Evolutionary conservation across 768 basidiomycete genomes (phyloP).

Genomic region (Podaxis sp.): DNA sequence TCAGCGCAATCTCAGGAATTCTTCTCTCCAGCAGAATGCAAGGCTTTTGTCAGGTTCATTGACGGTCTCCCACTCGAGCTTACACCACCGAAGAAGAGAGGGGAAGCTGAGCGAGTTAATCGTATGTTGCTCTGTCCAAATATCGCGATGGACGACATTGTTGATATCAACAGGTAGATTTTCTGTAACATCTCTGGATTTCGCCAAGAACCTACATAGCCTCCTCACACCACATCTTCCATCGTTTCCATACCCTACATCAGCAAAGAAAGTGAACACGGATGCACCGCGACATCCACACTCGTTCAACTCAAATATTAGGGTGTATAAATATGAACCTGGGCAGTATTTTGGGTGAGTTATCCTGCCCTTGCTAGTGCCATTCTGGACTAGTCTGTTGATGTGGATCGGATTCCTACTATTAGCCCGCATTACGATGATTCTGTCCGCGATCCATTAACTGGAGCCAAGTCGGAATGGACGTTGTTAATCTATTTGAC

Average conservation of each 20-base stretch:
- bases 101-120: constrained; percentile 72
- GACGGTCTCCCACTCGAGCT: constrained; percentile 60
- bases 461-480: constrained; percentile 73
- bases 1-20: constrained; percentile 40
- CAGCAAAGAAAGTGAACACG: constrained; percentile 26
- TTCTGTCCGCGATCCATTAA: constrained; percentile 55
- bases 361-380: neutral
- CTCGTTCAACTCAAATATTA: constrained; percentile 73
- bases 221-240: constrained; percentile 60
- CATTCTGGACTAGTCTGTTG: neutral
- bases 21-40: constrained; percentile 62
- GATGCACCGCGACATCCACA: constrained; percentile 40
- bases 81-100: constrained; percentile 69
- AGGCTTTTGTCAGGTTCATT: constrained; percentile 56
- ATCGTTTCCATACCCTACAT: constrained; percentile 43
- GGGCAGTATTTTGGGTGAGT: constrained; percentile 64
- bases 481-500: constrained; percentile 74
- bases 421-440: constrained; percentile 71
- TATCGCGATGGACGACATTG: neutral
- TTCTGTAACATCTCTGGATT: constrained; percentile 55
- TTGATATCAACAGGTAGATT: constrained; percentile 48
- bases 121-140: constrained; percentile 39
- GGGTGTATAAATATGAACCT: constrained; percentile 67
- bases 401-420: neutral
- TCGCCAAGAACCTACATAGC: constrained; percentile 53